These are phyloP conservation scores for Hortaea werneckii DNA, from an alignment of 2,329 filamentous ascomycete species.

Conservation along the genomic window DNA sequence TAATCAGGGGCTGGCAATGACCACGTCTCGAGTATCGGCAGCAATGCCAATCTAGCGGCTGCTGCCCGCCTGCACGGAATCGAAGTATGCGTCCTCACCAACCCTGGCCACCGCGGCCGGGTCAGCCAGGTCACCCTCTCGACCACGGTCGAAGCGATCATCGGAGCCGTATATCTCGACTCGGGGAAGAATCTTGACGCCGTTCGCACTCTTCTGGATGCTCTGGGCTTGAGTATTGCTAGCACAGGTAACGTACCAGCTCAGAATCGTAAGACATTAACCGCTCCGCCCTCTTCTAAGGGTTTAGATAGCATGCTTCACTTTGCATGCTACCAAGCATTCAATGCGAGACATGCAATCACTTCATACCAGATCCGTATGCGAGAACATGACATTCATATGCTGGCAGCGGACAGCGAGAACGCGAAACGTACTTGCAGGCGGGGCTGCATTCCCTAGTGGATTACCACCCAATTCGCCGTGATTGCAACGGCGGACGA, in stretches of 20 bases:
- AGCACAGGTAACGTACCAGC: background rate
- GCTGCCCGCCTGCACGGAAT: background rate
- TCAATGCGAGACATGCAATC: too few species aligned
- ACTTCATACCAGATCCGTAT: too few species aligned
- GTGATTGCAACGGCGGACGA: too few species aligned
- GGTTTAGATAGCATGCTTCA: too few species aligned
- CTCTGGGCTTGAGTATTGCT: background rate
- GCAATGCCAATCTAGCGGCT: slow-evolving; percentile 2
- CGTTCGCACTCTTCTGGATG: background rate
- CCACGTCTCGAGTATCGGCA: slow-evolving; percentile 1
- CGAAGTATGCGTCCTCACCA: background rate
- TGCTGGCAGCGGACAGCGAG: too few species aligned
- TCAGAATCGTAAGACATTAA: too few species aligned
- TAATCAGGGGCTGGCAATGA: slow-evolving; percentile 1
- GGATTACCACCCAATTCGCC: too few species aligned
- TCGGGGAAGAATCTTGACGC: slow-evolving; percentile 4
- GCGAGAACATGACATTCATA: too few species aligned
- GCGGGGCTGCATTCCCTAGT: too few species aligned
- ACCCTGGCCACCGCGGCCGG: background rate
- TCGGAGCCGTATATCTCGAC: slow-evolving; percentile 8
- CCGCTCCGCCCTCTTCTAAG: too few species aligned
- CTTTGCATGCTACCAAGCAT: too few species aligned
- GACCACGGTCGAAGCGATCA: slow-evolving; percentile 5
- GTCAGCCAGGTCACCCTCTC: slow-evolving; percentile 1
- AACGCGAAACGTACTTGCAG: too few species aligned